These are phyloP conservation scores for Nigrospora oryzae DNA, from an alignment of 2,329 filamentous ascomycete species.

Conservation along the genomic window DNA sequence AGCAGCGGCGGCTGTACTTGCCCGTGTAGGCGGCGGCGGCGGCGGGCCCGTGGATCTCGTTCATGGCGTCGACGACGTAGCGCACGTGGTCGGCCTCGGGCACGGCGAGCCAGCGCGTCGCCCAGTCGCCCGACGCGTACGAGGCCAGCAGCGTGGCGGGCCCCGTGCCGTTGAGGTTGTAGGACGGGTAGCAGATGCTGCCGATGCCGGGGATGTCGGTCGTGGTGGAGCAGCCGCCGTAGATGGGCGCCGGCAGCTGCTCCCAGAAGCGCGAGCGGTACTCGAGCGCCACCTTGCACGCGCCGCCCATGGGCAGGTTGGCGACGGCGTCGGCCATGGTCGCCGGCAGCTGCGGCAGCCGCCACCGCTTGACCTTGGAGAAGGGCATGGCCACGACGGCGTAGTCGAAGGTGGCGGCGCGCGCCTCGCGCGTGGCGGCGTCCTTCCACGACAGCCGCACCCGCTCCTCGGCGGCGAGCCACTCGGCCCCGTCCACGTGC, in stretches of 20 bases:
- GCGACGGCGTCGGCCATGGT: constrained; percentile 38
- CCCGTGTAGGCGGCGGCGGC: constrained; percentile 57
- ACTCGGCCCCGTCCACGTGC: constrained; percentile 48
- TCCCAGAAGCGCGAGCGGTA: constrained; percentile 59
- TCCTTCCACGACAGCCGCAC: constrained; percentile 51
- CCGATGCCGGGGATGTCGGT: constrained; percentile 54
- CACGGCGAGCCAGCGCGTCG: constrained; percentile 31
- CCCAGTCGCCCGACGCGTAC: constrained; percentile 40
- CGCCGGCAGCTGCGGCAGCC: constrained; percentile 32
- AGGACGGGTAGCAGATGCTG: constrained; percentile 58
- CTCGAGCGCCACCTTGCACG: constrained; percentile 56
- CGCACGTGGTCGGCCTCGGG: constrained; percentile 54
- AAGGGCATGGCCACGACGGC: constrained; percentile 59
- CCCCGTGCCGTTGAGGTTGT: constrained; percentile 55
- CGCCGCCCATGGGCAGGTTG: constrained; percentile 32
- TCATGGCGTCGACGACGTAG: constrained; percentile 56
- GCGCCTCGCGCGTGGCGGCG: constrained; percentile 20
- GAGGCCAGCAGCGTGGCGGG: constrained; percentile 54
- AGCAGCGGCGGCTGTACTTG: constrained; percentile 56
- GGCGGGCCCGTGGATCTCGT: constrained; percentile 55
- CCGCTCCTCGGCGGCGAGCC: constrained; percentile 37
- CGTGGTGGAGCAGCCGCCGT: constrained; percentile 50
- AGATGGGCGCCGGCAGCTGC: constrained; percentile 42
- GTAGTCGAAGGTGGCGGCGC: constrained; percentile 54
- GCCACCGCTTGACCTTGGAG: constrained; percentile 54